Conservation (phyloP, 2,329 filamentous ascomycete species). For the Aspergillus floridensis region DNA sequence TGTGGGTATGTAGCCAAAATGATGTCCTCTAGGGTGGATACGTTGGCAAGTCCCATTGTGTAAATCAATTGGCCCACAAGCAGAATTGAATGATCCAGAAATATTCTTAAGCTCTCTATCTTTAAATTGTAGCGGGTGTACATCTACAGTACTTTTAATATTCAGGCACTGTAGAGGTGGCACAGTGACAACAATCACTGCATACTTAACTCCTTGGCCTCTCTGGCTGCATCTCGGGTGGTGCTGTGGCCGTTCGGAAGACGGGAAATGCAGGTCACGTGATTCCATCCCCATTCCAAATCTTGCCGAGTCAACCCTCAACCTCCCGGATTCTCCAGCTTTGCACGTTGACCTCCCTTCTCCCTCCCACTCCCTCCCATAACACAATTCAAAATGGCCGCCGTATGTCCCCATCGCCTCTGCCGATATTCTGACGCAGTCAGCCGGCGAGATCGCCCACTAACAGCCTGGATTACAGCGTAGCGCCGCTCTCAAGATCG, state of each 20-base stretch:
- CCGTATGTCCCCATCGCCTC: constrained; percentile 31
- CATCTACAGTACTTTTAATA: not conserved
- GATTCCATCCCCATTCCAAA: constrained; percentile 34
- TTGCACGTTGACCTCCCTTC: constrained; percentile 36
- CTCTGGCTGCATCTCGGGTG: not conserved
- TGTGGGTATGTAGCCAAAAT: constrained; percentile 31
- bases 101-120: not conserved
- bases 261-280: constrained; percentile 32
- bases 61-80: constrained; percentile 38
- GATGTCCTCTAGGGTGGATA: constrained; percentile 26
- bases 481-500: constrained; percentile 98
- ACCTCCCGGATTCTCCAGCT: constrained; percentile 32
- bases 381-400: constrained; percentile 42
- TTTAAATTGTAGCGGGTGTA: not conserved
- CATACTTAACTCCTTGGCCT: not conserved
- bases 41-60: constrained; percentile 29
- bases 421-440: not conserved
- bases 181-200: not conserved
- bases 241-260: constrained; percentile 25
- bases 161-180: not conserved
- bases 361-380: constrained; percentile 27
- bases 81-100: constrained; percentile 23
- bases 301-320: constrained; percentile 41
- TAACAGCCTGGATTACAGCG: constrained; percentile 57
- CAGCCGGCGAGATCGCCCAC: constrained; percentile 12